Percentiles rank a stretch among this genome's conserved stretches.
These are phyloP conservation scores for Ophiocordyceps robertsii DNA, from an alignment of 2,329 filamentous ascomycete species.

Conservation along the genomic window DNA sequence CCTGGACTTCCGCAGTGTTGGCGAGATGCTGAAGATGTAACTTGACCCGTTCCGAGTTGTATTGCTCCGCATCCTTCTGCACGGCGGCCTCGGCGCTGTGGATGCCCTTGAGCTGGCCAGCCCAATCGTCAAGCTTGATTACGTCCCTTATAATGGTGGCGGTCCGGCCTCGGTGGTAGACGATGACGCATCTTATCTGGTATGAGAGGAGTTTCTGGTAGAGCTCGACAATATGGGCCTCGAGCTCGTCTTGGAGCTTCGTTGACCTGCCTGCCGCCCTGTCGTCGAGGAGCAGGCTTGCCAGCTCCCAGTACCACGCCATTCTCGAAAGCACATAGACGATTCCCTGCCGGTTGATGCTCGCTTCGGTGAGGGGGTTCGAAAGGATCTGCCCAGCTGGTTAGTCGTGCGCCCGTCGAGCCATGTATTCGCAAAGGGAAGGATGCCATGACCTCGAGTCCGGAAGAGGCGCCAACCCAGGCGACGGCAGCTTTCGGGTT, in stretches of 20 bases:
- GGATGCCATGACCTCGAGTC: neutral
- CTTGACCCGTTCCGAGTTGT: conserved; percentile 4
- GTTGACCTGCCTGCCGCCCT: conserved; percentile 19
- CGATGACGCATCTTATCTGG: conserved; percentile 25
- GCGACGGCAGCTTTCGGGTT: conserved; percentile 20
- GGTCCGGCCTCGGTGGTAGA: conserved; percentile 16
- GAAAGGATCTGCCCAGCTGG: conserved; percentile 19
- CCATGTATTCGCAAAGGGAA: too few species aligned
- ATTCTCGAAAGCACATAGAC: conserved; percentile 21
- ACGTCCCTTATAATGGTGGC: conserved; percentile 10
- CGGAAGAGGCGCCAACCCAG: conserved; percentile 21
- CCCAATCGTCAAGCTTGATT: neutral
- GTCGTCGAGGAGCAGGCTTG: neutral
- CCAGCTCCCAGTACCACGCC: conserved; percentile 1
- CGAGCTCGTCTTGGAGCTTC: conserved; percentile 11
- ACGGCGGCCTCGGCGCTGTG: conserved; percentile 12
- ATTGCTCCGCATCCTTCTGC: conserved; percentile 5
- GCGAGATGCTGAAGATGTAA: conserved; percentile 5
- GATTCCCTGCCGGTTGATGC: conserved; percentile 19
- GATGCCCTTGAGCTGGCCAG: conserved; percentile 12
- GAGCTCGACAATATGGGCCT: conserved; percentile 17
- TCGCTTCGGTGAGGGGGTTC: conserved; percentile 13
- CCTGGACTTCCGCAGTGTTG: conserved; percentile 1
- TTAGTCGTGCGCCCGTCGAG: conserved; percentile 7
- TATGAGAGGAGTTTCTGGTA: conserved; percentile 25